Evolutionary conservation across 1,284 basidiomycete genomes (phyloP).

Genomic region (Melampsora americana): DNA sequence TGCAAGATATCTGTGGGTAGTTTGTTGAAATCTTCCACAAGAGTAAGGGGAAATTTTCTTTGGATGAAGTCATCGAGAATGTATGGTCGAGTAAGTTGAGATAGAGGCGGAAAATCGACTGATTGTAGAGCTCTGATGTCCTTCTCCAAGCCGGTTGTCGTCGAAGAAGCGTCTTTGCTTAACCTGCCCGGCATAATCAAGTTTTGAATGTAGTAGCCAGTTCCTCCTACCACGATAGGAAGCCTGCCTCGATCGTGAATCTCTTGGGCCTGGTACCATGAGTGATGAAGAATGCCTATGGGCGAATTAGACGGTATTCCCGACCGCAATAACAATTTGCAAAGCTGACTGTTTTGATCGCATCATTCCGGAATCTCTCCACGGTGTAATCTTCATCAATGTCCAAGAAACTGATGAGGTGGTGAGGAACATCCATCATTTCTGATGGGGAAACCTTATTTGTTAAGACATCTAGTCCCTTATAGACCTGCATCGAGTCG

Average conservation of each 20-base stretch:
- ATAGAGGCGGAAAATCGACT: not conserved
- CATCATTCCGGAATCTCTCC: slow-evolving; percentile 53
- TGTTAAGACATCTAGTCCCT: slow-evolving; percentile 88
- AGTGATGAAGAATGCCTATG: not conserved
- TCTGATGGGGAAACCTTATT: slow-evolving; percentile 83
- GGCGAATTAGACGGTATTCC: not conserved
- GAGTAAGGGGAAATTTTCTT: slow-evolving; percentile 37
- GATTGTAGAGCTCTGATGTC: slow-evolving; percentile 32
- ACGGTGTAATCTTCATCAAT: slow-evolving; percentile 78
- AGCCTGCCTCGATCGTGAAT: slow-evolving; percentile 64
- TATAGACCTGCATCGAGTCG: slow-evolving; percentile 97
- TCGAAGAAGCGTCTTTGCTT: slow-evolving; percentile 46
- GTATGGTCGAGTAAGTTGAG: slow-evolving; percentile 1
- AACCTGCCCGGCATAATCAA: slow-evolving; percentile 59
- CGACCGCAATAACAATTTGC: not conserved
- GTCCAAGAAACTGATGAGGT: slow-evolving; percentile 78
- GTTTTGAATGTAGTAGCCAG: slow-evolving; percentile 96
- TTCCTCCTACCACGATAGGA: slow-evolving; percentile 90
- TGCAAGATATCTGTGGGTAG: slow-evolving; percentile 12
- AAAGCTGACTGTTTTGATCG: slow-evolving; percentile 47
- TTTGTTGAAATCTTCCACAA: slow-evolving; percentile 17
- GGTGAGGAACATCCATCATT: slow-evolving; percentile 76
- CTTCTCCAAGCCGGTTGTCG: slow-evolving; percentile 9
- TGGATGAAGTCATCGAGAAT: slow-evolving; percentile 16
- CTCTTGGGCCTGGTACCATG: slow-evolving; percentile 63